Conservation (phyloP, 257 asterid genomes). For the Nicotiana obtusifolia region DNA sequence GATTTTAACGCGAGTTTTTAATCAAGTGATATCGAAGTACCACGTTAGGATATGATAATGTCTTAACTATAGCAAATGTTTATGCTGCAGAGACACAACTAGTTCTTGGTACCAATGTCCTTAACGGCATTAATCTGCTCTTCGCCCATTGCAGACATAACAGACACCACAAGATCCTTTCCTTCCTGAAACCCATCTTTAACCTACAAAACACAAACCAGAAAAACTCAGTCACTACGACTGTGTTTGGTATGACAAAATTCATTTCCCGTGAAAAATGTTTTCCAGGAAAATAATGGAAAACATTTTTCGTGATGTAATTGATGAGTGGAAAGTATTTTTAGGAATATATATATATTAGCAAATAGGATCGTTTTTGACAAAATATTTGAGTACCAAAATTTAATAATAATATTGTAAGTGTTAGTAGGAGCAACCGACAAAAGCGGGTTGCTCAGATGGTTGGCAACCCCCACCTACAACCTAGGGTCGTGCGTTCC, state of each 20-base stretch:
- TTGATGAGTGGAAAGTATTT: too few species aligned
- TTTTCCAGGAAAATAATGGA: neutral
- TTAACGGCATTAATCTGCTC: slow-evolving; percentile 67
- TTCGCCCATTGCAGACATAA: slow-evolving; percentile 74
- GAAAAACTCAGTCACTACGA: neutral
- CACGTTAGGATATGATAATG: neutral
- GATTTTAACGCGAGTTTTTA: neutral
- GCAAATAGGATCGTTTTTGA: neutral
- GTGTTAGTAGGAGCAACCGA: neutral
- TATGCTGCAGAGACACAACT: neutral
- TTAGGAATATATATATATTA: neutral
- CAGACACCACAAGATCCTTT: slow-evolving; percentile 63
- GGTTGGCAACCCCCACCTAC: too few species aligned
- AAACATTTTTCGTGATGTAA: too few species aligned
- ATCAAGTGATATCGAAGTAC: neutral
- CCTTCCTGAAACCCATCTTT: slow-evolving; percentile 61
- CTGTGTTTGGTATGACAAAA: neutral
- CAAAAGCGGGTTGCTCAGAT: too few species aligned
- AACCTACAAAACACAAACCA: slow-evolving; percentile 25
- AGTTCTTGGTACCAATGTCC: slow-evolving; percentile 52
- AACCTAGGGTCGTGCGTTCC: too few species aligned
- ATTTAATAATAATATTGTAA: neutral
- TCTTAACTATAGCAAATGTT: slow-evolving; percentile 7
- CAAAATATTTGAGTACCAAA: neutral
- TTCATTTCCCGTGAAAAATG: neutral